Evolutionary conservation across 352 stramenopile species (phyloP).

Genomic region (Globisporangium splendens): DNA sequence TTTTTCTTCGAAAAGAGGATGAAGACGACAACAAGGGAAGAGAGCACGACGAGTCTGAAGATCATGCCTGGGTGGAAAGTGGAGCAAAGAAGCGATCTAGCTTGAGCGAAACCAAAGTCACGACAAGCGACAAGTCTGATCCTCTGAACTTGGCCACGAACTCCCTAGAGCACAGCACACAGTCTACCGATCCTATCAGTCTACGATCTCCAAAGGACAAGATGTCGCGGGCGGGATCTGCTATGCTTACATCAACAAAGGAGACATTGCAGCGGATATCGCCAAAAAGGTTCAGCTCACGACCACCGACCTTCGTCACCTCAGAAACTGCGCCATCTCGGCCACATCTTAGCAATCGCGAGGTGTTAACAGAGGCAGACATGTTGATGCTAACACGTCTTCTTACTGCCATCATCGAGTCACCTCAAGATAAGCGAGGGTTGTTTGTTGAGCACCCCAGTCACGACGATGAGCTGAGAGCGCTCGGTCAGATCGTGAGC

Average conservation of each 20-base stretch:
- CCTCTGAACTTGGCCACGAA: background rate
- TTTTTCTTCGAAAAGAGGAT: slow-evolving; percentile 10
- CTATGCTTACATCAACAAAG: background rate
- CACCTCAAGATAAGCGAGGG: slow-evolving; percentile 7
- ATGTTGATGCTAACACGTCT: slow-evolving; percentile 3
- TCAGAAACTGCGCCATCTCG: background rate
- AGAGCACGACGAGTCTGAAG: background rate
- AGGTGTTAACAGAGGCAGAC: background rate
- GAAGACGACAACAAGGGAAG: background rate
- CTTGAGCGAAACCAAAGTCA: background rate
- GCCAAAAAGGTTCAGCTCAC: background rate
- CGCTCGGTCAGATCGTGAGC: slow-evolving; percentile 7
- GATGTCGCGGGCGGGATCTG: background rate
- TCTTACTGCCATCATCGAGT: slow-evolving; percentile 10
- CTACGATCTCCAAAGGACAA: background rate
- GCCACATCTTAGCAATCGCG: background rate
- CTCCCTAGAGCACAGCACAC: background rate
- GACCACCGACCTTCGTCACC: background rate
- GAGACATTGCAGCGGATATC: background rate
- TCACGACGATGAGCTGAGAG: slow-evolving; percentile 4
- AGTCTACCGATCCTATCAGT: background rate
- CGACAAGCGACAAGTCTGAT: background rate
- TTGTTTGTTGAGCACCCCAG: slow-evolving; percentile 10
- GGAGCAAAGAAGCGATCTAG: background rate
- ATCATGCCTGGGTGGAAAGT: background rate